Base-by-base conservation (phyloP, 257 asterid species). In the Solanum arcanum region DNA sequence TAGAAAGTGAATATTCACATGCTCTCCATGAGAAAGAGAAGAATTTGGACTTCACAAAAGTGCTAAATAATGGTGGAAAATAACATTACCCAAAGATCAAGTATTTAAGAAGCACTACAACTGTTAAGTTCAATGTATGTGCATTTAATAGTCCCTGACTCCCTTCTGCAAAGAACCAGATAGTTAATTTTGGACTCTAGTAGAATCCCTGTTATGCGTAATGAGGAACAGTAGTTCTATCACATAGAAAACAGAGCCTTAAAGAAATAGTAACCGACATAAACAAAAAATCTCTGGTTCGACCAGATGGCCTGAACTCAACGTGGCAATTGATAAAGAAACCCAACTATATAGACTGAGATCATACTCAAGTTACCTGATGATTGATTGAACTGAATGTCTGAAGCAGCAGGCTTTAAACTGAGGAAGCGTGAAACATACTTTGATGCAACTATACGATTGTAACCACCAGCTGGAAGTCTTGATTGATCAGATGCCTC, bases 371-470 rank as follows among this genome's bases (percentile, higher is more conserved):
- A 88, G 89, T 89, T 91, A 97, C 99, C 98, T 87, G 99, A 92
- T 89, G 98, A 92, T 88, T 87, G 93, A 87, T 85, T 92, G 92
- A 91, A 91, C 69, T 91, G 90, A 84, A 88, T 91, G 85, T 90
- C 91, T 59, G 97, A 92, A n/a, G 97, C 89, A 59, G 92, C 92
- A 75, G 99, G 99, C 90, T 93, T 95, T 84, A 96, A 90, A 92
- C 93, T 96, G 90, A 97, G 95, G 92, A 97, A 94, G 83, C 97
- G 98, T 9, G 99, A 95, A 83, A 97, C 92, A 87, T 95, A 97
- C 91, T 95, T 97, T 46, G 99, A 95, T 20, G 98, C 99, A 90
- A 94, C 98, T 90, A 93, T 87, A 69, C 93, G 98, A 87, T 95
- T 94, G 89, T 96, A 95, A 89, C 94, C 91, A 72, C 94, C 97